Evolutionary conservation across 768 basidiomycete genomes (phyloP).

Genomic region (Cystobasidium tubakii): DNA sequence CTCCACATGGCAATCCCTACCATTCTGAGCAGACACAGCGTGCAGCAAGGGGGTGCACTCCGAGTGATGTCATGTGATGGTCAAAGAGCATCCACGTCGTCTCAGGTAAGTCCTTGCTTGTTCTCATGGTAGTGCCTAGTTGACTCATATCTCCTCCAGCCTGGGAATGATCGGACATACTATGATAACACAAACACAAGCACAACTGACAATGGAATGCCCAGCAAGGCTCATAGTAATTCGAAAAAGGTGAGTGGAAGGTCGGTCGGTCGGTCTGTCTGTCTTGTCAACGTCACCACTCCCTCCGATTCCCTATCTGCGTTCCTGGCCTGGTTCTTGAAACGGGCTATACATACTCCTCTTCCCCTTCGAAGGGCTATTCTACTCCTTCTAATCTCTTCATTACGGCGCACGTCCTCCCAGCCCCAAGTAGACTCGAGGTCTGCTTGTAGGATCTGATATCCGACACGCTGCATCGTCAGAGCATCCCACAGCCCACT

Average conservation of each 20-base stretch:
- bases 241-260: neutral
- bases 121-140: neutral
- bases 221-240: neutral
- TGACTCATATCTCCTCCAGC: neutral
- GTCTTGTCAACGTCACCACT: neutral
- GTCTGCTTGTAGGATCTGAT: too few species aligned
- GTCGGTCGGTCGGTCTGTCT: too few species aligned
- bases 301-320: neutral
- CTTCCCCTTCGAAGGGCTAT: neutral
- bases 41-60: neutral
- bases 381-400: neutral
- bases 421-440: too few species aligned
- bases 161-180: neutral
- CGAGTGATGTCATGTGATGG: neutral
- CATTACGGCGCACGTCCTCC: too few species aligned
- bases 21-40: neutral
- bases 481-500: too few species aligned
- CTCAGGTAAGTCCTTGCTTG: neutral
- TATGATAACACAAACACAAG: neutral
- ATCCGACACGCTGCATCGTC: too few species aligned
- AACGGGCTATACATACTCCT: neutral
- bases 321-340: neutral
- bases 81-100: neutral
- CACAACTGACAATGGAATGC: neutral
- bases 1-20: neutral